Percentiles rank a stretch among this genome's conserved stretches.
phyloP scores from a whole-genome alignment of 2,329 filamentous ascomycete species.

The Penicillium thymicola region DNA sequence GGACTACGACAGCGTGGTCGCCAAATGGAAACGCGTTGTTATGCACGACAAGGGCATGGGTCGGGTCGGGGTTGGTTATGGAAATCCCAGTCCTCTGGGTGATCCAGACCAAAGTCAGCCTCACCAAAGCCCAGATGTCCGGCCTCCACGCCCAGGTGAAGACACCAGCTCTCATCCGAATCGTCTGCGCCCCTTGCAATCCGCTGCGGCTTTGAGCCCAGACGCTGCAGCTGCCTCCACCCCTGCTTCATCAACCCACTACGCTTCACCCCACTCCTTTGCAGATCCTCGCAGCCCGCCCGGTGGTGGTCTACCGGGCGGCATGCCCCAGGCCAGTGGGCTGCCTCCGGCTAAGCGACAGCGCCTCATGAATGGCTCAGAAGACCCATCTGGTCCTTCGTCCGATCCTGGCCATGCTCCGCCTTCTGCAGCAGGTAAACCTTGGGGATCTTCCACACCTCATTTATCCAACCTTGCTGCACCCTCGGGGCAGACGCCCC shows the following conservation, averaged over 20 bases:
- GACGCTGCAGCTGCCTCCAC: slow-evolving; percentile 25
- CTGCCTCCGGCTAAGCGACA: slow-evolving; percentile 33
- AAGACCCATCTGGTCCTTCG: slow-evolving; percentile 11
- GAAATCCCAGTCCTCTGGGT: slow-evolving; percentile 12
- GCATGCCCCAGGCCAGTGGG: slow-evolving; percentile 9
- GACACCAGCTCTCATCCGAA: slow-evolving; percentile 23
- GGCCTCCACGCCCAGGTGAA: slow-evolving; percentile 22
- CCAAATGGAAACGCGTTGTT: slow-evolving; percentile 49
- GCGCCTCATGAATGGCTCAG: slow-evolving; percentile 36
- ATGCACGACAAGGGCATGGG: slow-evolving; percentile 46
- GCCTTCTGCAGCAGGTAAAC: slow-evolving; percentile 6
- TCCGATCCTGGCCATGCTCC: slow-evolving; percentile 8
- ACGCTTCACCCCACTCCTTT: slow-evolving; percentile 31
- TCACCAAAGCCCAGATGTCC: slow-evolving; percentile 15
- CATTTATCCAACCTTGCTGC: slow-evolving; percentile 26
- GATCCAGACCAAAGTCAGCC: slow-evolving; percentile 13
- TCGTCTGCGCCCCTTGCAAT: slow-evolving; percentile 22
- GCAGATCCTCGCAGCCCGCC: slow-evolving; percentile 25
- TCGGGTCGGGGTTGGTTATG: slow-evolving; percentile 32
- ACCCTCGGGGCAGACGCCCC: slow-evolving; percentile 25
- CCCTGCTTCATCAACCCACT: slow-evolving; percentile 28
- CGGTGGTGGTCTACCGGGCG: slow-evolving; percentile 8
- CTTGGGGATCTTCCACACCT: slow-evolving; percentile 20
- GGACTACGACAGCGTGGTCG: slow-evolving; percentile 49
- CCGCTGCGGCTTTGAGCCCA: slow-evolving; percentile 25